Base-by-base conservation (phyloP, 2,329 filamentous ascomycete species). In the Colletotrichum tanaceti region DNA sequence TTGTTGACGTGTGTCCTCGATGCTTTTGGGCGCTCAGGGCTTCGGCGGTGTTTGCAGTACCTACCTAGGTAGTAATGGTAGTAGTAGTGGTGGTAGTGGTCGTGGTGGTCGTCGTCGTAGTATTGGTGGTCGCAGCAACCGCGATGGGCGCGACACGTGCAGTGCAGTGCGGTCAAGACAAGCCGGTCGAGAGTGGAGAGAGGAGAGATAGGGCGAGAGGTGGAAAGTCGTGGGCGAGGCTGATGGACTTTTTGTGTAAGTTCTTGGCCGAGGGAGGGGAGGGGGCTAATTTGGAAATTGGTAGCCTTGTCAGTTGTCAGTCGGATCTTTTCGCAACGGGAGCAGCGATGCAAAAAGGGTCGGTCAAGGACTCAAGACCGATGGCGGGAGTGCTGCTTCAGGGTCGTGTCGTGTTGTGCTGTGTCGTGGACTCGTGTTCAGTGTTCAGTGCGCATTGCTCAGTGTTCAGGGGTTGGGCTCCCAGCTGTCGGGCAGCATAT, bases 291-390 rank as follows among this genome's bases (percentile, higher is more conserved):
- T 55, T 28, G 24, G 55, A 20, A 24, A 58, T 39, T 68, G 49
- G 43, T 32, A 68, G 65, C 65, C 65, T 68, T 32, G 65, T 60
- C 43, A n/a, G n/a, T 68, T 24, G 65, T 65, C 43, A 39, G 32
- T 44, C 62, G 54, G 55, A 52, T 55, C 55, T 60, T 68, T 65
- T 44, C 41, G 58, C 58, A 43, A 55, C 46, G 58, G 58, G 32
- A 59, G 60, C 11, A 32, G 60, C 11, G 35, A 43, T 49, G 38
- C 20, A 58, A 38, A 28, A 46, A 43, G 58, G 54, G 22, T 18
- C 10, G 20, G 65, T 64, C 65, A 52, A 20, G 62, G 49, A 55
- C 55, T 64, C 65, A 52, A 20, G 62, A 55, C 62, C 55, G 44
- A 50, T 22, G 24, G 24, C 18, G 39, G 3, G 41, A 18, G 43